Evolutionary conservation across 345 rosid genomes (phyloP).

Genomic region (Citrus sp.): DNA sequence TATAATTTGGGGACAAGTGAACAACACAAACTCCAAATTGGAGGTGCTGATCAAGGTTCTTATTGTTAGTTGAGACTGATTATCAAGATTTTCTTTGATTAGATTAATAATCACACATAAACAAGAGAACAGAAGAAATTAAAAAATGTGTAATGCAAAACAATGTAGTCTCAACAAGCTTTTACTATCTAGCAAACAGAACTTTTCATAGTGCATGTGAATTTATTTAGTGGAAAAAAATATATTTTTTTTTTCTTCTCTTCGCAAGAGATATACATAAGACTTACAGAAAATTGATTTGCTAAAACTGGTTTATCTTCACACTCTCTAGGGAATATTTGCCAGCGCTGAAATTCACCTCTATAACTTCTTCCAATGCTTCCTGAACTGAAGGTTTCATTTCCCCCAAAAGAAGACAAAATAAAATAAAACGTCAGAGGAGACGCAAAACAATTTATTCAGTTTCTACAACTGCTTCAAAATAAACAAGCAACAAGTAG

Average conservation of each 20-base stretch:
- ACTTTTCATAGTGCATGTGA: not conserved
- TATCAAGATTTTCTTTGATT: not conserved
- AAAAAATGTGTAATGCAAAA: not conserved
- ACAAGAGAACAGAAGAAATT: not conserved
- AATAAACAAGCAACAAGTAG: not conserved
- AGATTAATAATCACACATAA: not conserved
- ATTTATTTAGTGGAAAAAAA: not conserved
- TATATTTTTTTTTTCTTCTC: not conserved
- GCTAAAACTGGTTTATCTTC: slow-evolving; percentile 76
- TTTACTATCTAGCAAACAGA: not conserved
- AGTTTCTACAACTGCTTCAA: not conserved
- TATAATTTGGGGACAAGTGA: not conserved
- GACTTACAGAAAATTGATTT: slow-evolving; percentile 96
- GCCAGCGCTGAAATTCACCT: slow-evolving; percentile 93
- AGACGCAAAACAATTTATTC: not conserved
- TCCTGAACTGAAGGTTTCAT: slow-evolving; percentile 49
- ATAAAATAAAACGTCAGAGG: not conserved
- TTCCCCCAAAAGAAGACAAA: not conserved
- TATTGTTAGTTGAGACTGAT: not conserved
- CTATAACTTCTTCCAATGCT: slow-evolving; percentile 89
- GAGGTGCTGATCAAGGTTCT: not conserved
- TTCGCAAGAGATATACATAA: slow-evolving; percentile 3
- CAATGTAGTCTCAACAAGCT: not conserved
- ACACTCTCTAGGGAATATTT: slow-evolving; percentile 67
- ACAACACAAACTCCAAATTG: not conserved